Base-by-base conservation (phyloP, 202 grass and related monocot genomes). In the Panicum virgatum region DNA sequence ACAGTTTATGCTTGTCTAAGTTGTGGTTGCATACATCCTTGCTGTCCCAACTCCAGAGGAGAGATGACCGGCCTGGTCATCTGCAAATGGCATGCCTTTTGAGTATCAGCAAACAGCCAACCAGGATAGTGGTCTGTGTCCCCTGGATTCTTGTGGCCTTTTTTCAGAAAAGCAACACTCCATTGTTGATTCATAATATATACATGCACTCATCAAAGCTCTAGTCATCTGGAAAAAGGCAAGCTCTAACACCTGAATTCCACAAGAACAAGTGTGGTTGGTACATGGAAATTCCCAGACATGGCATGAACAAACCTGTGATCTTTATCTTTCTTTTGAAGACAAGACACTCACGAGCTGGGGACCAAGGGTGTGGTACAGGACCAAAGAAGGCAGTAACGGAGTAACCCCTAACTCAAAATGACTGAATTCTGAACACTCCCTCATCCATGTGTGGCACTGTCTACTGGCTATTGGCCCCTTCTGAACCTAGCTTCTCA, bases 71-170 rank as follows among this genome's bases (percentile, higher is more conserved):
- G n/a, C 42, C 6, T 40, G 69, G 15, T 15, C 14, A 65, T 25
- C 63, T 73, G 58, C 51, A 68, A 88, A 36, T 59, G 69, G 46
- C 34, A 66, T 22, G 77, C n/a, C 77, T 80, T 78, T 80, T 13
- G 22, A 80, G n/a, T 54, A 42, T 20, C 50, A 80, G 64, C 9
- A 15, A 11, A 32, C 64, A 69, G 64, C 34, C 23, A 27, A 44
- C 50, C 36, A 80, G 63, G 48, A 57, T 2, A 30, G 22, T 42
- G 37, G 5, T 54, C 5, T 44, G 36, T 58, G 65, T 57, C 43
- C 65, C 47, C 64, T 69, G 50, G 65, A 54, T 18, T 67, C 77
- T 11, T 40, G 62, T 40, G 42, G 18, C 22, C 36, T 66, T 77
- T 58, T 66, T 52, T 0, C 1, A 61, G 16, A n/a, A 20, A 73